Evolutionary conservation across 2,329 filamentous ascomycete genomes (phyloP), one percentile per base, ranked within the genome.

Genomic region (Dactylellina parvicollis): DNA sequence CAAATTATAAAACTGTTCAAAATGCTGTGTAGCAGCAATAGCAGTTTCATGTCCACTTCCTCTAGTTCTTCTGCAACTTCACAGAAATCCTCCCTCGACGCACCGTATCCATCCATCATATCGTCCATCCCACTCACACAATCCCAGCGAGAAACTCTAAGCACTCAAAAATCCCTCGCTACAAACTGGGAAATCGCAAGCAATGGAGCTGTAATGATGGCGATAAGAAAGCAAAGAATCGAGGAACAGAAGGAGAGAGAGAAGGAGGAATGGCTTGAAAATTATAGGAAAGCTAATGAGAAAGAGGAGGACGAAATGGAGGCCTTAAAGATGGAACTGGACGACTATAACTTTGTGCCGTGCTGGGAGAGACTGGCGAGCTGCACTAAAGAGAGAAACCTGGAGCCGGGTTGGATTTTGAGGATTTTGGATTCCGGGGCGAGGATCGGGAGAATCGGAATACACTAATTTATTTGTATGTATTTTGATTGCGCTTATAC

Each of bases 401-500:
- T 57, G 4, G 42, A 50, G 14, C 7, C 54, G 1, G 62, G 62
- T 3, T 60, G 62, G 62, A 10, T 67, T 28, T 34, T 40, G 3
- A 67, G 30, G 40, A 44, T 67, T 60, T 28, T 67, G 8, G 62
- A 60, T 10, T n/a, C 30, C 1, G 20, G 49, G 7, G 30, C 49
- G 0, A 38, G 18, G 9, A n/a, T 38, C 4, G 14, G 49, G 18
- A 36, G 30, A 14, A 12, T 54, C 10, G 49, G 30, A 1, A 20
- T 54, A 9, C 30, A 54, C 20, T 49, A 26, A 30, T 1, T 3
- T 34, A 34, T n/a, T n/a, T n/a, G n/a, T n/a, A n/a, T n/a, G n/a
- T n/a, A n/a, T n/a, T n/a, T n/a, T n/a, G n/a, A n/a, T n/a, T n/a
- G n/a, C n/a, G n/a, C n/a, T n/a, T n/a, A n/a, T n/a, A n/a, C n/a